Conservation (phyloP, 2,329 filamentous ascomycete species). For the Fusarium illudens region DNA sequence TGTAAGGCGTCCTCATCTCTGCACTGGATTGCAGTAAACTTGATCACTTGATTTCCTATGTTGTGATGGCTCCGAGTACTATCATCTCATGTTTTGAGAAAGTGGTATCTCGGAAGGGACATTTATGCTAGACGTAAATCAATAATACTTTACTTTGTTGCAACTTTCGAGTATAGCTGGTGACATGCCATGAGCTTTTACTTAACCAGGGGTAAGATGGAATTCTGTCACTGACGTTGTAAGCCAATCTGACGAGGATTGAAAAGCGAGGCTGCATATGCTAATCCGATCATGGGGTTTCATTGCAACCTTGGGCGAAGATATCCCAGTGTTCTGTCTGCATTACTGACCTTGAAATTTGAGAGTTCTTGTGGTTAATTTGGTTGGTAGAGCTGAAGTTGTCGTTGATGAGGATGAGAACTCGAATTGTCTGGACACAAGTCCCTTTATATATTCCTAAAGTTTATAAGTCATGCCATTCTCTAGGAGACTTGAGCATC, state of each 20-base stretch:
- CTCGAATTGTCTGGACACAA: not conserved
- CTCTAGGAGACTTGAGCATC: not conserved
- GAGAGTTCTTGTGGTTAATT: too few species aligned
- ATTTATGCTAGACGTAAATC: not conserved
- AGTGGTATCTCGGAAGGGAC: not conserved
- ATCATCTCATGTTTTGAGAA: not conserved
- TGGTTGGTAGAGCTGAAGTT: not conserved
- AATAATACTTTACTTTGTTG: not conserved
- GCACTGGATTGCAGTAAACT: not conserved
- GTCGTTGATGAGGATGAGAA: not conserved
- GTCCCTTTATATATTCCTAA: not conserved
- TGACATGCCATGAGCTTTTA: too few species aligned
- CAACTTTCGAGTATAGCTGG: too few species aligned
- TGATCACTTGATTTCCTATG: not conserved
- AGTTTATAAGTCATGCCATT: not conserved
- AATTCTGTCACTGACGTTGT: too few species aligned
- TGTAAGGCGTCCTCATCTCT: not conserved
- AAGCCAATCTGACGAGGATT: too few species aligned
- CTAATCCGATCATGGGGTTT: too few species aligned
- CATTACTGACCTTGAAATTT: too few species aligned
- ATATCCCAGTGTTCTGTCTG: too few species aligned
- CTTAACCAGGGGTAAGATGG: too few species aligned
- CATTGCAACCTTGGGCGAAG: too few species aligned
- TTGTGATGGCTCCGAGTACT: accelerated
- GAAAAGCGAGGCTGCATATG: too few species aligned